Evolutionary conservation across 805 yeast genomes (phyloP), one percentile per base, ranked within the genome.

Genomic region (Yarrowia alimentaria): DNA sequence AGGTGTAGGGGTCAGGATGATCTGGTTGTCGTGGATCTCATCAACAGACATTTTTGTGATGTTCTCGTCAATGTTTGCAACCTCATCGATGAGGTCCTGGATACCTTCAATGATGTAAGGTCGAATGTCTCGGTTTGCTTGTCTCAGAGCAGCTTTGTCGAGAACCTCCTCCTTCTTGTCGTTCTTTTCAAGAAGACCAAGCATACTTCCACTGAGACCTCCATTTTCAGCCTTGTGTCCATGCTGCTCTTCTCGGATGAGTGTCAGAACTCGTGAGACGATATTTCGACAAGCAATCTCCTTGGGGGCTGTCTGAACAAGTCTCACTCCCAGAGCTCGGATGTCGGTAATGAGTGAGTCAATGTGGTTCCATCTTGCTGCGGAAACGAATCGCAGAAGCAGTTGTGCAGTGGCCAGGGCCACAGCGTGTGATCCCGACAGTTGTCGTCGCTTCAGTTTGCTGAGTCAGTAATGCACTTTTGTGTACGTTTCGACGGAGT

Each of bases 21-120:
- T 64, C 49, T 71, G 75, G 55, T 89, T 85, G 61, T 93, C 97
- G 67, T 91, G 98, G 63, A 93, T 88, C 71, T 93, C 75, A 63
- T 93, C 99, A 28, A 83, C 84, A 13, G 96, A 84, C 81, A 89
- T 86, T 54, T 82, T 78, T 66, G 89, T 95, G 31, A 93, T 82
- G 53, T 91, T 91, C 60, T 91, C 98, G 61, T 88, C 90, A 35
- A 86, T 85, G 59, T 85, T 85, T 18, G 84, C 77, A 51, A 93
- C 85, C 67, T 93, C 99, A 66, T 93, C 98, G 52, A 90, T 80
- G 53, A 93, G 74, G 59, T 88, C 96, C 63, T 89, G 82, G 55
- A 93, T 90, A 5, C 95, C 95, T 66, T 91, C 96, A 54, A 90
- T 89, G 22, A 88, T 82, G 24, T 85, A 79, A 11, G 95, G 85